phyloP scores from a whole-genome alignment of 2,329 filamentous ascomycete species.

The Botrytis cinerea region DNA sequence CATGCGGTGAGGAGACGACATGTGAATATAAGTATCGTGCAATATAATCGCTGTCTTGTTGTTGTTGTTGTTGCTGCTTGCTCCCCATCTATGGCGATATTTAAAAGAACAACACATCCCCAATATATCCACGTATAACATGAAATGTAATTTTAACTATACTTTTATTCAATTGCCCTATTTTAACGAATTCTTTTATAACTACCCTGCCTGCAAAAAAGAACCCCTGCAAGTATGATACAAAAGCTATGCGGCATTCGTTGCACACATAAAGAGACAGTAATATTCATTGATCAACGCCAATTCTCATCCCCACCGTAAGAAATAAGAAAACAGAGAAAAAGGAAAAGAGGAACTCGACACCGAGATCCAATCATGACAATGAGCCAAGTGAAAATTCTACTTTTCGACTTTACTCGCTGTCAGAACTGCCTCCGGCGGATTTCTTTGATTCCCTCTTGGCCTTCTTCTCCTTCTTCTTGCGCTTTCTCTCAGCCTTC shows the following conservation, averaged over 20 bases:
- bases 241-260: conserved; percentile 18
- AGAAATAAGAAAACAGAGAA: conserved; percentile 12
- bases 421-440: conserved; percentile 46
- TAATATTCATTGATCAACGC: conserved; percentile 18
- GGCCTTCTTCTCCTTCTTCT: conserved; percentile 54
- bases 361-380: conserved; percentile 1
- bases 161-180: conserved; percentile 7
- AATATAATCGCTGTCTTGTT: not conserved
- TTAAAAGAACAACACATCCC: not conserved
- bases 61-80: not conserved
- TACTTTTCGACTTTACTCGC: conserved; percentile 45
- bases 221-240: conserved; percentile 20
- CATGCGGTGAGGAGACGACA: not conserved
- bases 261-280: conserved; percentile 16
- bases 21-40: not conserved
- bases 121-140: not conserved
- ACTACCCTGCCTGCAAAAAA: conserved; percentile 20
- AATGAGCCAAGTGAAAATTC: not conserved
- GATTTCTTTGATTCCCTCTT: conserved; percentile 54
- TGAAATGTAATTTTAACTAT: not conserved
- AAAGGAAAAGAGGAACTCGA: conserved; percentile 6
- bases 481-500: conserved; percentile 55
- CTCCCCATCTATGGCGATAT: not conserved
- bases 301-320: conserved; percentile 17
- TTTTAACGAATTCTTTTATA: conserved; percentile 7